These are phyloP conservation scores for Blastocystis hominis DNA, from an alignment of 352 stramenopile genomes.

Conservation along the genomic window DNA sequence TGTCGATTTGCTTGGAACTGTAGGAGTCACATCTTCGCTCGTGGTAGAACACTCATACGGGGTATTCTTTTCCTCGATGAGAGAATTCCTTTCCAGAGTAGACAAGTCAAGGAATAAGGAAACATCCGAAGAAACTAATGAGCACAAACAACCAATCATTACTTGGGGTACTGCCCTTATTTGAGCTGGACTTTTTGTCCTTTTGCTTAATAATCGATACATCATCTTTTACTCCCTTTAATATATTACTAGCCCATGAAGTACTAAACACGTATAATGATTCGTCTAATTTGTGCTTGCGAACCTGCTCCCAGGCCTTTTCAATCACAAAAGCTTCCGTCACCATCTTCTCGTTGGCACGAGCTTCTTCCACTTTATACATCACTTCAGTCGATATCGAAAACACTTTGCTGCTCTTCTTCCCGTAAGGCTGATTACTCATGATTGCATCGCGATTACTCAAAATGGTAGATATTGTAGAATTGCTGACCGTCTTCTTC, in stretches of 20 bases:
- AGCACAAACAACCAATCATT: background rate
- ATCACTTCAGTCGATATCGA: conserved; percentile 6
- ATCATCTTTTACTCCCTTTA: background rate
- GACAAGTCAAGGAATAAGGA: background rate
- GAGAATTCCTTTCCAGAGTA: background rate
- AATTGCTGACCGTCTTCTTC: background rate
- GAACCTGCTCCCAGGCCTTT: background rate
- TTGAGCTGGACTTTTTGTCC: background rate
- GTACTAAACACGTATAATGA: background rate
- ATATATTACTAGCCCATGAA: background rate
- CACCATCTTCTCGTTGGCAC: background rate
- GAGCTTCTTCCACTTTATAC: background rate
- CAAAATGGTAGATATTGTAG: background rate
- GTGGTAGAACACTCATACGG: background rate
- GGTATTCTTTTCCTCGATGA: background rate
- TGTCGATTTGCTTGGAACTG: no score
- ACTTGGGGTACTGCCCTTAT: background rate
- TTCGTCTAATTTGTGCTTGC: conserved; percentile 6
- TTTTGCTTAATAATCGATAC: background rate
- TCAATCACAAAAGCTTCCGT: conserved; percentile 5
- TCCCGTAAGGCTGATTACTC: background rate
- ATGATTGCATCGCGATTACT: conserved; percentile 26
- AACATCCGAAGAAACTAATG: background rate
- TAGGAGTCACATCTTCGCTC: no score
- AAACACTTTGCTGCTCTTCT: background rate